These are phyloP conservation scores for Xerocomus nothofagi DNA, from an alignment of 1,284 basidiomycete species.

Conservation along the genomic window DNA sequence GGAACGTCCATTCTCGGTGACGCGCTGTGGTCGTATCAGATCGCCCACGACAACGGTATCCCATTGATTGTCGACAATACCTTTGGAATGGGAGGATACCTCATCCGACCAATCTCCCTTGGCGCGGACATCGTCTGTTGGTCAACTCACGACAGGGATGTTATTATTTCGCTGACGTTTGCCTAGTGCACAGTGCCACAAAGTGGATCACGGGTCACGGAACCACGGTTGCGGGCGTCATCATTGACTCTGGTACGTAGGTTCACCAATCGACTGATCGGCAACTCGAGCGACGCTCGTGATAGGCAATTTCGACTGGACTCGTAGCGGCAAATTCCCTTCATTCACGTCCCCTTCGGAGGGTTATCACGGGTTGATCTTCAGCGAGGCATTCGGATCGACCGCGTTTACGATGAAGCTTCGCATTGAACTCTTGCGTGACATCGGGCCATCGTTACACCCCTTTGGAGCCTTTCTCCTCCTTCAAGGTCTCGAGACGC, in stretches of 20 bases:
- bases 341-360: constrained; percentile 81
- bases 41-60: constrained; percentile 74
- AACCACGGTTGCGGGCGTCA: constrained; percentile 83
- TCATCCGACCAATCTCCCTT: constrained; percentile 68
- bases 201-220: constrained; percentile 94
- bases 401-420: constrained; percentile 75
- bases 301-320: constrained; percentile 84
- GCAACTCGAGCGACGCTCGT: background rate
- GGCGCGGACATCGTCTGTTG: constrained; percentile 80
- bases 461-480: constrained; percentile 84
- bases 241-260: constrained; percentile 67
- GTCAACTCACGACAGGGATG: constrained; percentile 15
- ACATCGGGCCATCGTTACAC: constrained; percentile 75
- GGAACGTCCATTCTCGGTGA: background rate
- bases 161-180: background rate
- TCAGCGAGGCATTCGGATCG: constrained; percentile 74
- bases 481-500: constrained; percentile 86
- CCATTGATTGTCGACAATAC: constrained; percentile 90
- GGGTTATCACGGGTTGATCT: constrained; percentile 81
- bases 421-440: constrained; percentile 74
- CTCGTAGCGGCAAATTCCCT: constrained; percentile 73
- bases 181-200: constrained; percentile 76
- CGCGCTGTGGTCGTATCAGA: constrained; percentile 24
- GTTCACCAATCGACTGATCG: background rate
- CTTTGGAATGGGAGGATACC: constrained; percentile 75